Evolutionary conservation across 2,329 filamentous ascomycete genomes (phyloP), one percentile per base, ranked within the genome.

Genomic region (Talaromyces verruculosus): DNA sequence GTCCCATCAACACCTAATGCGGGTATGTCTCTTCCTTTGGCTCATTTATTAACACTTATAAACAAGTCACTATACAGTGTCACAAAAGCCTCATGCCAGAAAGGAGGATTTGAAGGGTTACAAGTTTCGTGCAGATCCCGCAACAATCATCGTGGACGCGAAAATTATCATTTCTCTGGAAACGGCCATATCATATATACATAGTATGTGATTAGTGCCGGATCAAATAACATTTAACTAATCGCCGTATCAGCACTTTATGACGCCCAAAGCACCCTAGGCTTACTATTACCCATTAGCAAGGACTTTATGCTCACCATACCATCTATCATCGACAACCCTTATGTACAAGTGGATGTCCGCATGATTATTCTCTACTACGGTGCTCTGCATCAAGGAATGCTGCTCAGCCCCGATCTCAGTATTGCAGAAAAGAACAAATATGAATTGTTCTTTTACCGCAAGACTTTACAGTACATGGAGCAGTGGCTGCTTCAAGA

Each of bases 231-330:
- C 28, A 19, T 5, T 11, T 8, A 19, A 53, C 28, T 53, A 53
- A 53, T 35, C 8, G 15, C 28, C 17, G 17, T n/a, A 53, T 33
- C 17, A 53, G 49, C 49, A n/a, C 49, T 53, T 53, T 53, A 53
- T 6, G 49, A 53, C 6, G 28, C 25, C 28, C 49, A 53, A 35
- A 53, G 28, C 17, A 33, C 28, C 19, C 28, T 53, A 19, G 49
- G 49, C 28, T 53, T 53, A 53, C 8, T 53, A n/a, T 19, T 53
- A 53, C 49, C 49, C 49, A 53, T 53, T 3, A 53, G 28, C 17
- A 35, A 13, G 49, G 49, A 53, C 25, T 53, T 53, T 19, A 53
- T 53, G 49, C 28, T 53, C 49, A 53, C 49, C 49, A 35, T 53
- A 33, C 49, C 49, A 19, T 53, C 49, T 19, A 53, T 53, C 8